A percentile compares a stretch with the other conserved stretches of the same genome.
These are phyloP conservation scores for Pythium grandisporangium DNA, from an alignment of 352 stramenopile species.

Conservation along the genomic window DNA sequence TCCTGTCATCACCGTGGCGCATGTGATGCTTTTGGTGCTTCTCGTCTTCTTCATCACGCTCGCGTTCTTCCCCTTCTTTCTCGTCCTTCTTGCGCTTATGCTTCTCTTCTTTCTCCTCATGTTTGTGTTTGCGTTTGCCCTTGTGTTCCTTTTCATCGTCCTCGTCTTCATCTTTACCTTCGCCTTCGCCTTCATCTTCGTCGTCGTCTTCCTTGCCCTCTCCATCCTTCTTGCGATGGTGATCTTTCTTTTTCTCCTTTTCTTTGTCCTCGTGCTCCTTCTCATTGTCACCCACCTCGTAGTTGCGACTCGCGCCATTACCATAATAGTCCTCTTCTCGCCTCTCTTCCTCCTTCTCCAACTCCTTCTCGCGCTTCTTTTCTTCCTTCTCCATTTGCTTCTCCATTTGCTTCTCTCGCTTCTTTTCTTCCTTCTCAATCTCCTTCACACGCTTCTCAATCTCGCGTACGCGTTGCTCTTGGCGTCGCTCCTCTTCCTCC, in stretches of 20 bases:
- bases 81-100: slow-evolving; percentile 1
- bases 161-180: slow-evolving; percentile 31
- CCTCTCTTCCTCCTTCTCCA: background rate
- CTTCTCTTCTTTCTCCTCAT: background rate
- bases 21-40: slow-evolving; percentile 2
- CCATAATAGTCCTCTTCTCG: background rate
- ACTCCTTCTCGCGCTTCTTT: background rate
- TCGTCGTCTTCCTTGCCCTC: slow-evolving; percentile 52
- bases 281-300: background rate
- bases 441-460: background rate
- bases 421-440: background rate
- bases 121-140: slow-evolving; percentile 3
- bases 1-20: background rate
- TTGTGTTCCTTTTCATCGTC: slow-evolving; percentile 32
- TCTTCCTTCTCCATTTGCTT: background rate
- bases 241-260: slow-evolving; percentile 12
- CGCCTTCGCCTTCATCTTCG: slow-evolving; percentile 28
- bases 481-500: background rate
- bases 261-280: background rate
- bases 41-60: slow-evolving; percentile 1
- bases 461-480: no score
- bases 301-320: background rate
- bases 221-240: slow-evolving; percentile 48
- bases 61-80: background rate
- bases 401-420: background rate